A percentile compares a stretch with the other conserved stretches of the same genome.
Evolutionary conservation across 495 filamentous ascomycete genomes (phyloP).

Genomic region (Talaromyces ruber): DNA sequence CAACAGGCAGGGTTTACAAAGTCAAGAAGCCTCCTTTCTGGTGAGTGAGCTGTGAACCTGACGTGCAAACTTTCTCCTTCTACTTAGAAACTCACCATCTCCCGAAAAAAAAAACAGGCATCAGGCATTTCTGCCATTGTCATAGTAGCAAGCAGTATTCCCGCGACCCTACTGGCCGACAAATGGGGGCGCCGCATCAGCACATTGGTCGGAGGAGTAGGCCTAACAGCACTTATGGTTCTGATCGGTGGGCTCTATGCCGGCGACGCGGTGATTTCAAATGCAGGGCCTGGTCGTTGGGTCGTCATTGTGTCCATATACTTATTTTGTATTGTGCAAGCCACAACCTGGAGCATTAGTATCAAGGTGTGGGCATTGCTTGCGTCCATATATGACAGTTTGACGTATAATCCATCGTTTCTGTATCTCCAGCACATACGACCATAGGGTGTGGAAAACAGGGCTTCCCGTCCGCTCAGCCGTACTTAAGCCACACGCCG

Average conservation of each 20-base stretch:
- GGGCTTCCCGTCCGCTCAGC: not conserved
- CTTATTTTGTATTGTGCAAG: conserved; percentile 32
- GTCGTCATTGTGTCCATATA: conserved; percentile 45
- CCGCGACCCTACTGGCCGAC: conserved; percentile 45
- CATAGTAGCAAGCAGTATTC: conserved; percentile 39
- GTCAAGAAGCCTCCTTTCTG: conserved; percentile 40
- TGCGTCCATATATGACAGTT: no score
- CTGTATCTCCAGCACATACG: not conserved
- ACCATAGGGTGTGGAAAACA: not conserved
- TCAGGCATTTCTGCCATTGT: conserved; percentile 44
- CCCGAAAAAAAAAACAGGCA: no score
- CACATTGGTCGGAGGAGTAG: conserved; percentile 46
- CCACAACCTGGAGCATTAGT: conserved; percentile 44
- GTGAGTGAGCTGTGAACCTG: not conserved
- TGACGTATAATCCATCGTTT: no score
- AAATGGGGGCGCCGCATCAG: conserved; percentile 50
- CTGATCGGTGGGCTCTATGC: conserved; percentile 46
- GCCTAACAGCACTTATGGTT: conserved; percentile 32
- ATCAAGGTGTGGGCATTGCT: conserved; percentile 45
- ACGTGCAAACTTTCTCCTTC: no score
- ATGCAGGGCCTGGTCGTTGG: conserved; percentile 40
- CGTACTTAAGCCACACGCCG: not conserved
- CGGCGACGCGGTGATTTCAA: conserved; percentile 29
- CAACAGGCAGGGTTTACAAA: conserved; percentile 42
- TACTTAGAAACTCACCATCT: no score